These are phyloP conservation scores for Spencermartinsiella ligniputridi DNA, from an alignment of 1,139 yeast genomes.

Conservation along the genomic window DNA sequence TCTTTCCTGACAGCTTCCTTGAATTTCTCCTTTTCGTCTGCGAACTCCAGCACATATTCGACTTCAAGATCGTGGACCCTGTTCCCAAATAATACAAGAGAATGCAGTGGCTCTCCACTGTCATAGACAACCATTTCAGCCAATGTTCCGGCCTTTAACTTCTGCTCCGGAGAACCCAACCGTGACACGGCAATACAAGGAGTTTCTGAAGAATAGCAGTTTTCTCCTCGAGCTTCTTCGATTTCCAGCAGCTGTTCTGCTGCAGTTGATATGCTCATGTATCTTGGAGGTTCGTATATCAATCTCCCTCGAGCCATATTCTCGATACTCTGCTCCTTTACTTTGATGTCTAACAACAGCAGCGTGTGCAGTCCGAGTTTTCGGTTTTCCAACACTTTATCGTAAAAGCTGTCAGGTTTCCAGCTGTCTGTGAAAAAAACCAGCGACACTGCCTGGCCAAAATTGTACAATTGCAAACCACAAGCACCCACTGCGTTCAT, in stretches of 20 bases:
- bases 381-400: constrained; percentile 84
- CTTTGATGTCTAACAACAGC: constrained; percentile 85
- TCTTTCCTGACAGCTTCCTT: constrained; percentile 58
- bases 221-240: constrained; percentile 68
- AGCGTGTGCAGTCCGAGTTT: constrained; percentile 87
- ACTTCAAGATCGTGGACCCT: constrained; percentile 91
- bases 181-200: constrained; percentile 94
- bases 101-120: constrained; percentile 92
- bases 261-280: constrained; percentile 89
- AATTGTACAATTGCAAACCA: constrained; percentile 89
- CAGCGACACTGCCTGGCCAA: constrained; percentile 93
- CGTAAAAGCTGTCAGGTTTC: constrained; percentile 95
- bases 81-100: constrained; percentile 85
- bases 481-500: constrained; percentile 99
- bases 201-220: constrained; percentile 69
- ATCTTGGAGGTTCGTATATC: constrained; percentile 94
- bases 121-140: constrained; percentile 66
- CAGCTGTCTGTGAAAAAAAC: constrained; percentile 93
- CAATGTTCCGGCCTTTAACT: constrained; percentile 81
- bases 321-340: constrained; percentile 91
- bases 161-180: constrained; percentile 80
- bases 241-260: constrained; percentile 82
- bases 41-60: constrained; percentile 76
- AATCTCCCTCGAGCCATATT: constrained; percentile 90
- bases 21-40: constrained; percentile 60